Conservation (phyloP, 352 stramenopile species). For the Phytophthora fragariae region DNA sequence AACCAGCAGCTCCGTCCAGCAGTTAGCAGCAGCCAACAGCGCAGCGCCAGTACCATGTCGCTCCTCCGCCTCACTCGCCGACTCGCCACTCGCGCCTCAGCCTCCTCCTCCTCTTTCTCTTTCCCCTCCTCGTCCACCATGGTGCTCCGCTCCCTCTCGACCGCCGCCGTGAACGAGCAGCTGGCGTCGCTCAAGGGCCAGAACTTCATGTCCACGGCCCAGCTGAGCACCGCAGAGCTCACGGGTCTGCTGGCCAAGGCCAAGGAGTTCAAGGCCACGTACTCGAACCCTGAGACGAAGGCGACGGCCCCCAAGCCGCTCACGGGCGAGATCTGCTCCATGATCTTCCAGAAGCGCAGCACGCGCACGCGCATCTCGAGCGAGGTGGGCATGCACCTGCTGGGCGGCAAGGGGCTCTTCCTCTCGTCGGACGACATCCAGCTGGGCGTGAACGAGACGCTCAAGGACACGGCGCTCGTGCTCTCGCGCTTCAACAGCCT, state of each 20-base stretch:
- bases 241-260: constrained; percentile 70
- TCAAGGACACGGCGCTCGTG: constrained; percentile 92
- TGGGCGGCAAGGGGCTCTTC: constrained; percentile 97
- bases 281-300: constrained; percentile 66
- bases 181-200: constrained; percentile 62
- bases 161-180: constrained; percentile 36
- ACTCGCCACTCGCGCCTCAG: constrained; percentile 20
- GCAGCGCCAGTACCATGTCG: constrained; percentile 24
- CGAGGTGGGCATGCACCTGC: constrained; percentile 96
- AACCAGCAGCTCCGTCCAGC: not conserved
- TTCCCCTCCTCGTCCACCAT: not conserved
- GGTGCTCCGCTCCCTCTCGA: constrained; percentile 25
- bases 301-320: constrained; percentile 67
- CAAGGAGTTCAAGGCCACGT: constrained; percentile 73
- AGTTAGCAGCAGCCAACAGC: not conserved
- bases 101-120: not conserved
- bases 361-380: constrained; percentile 94
- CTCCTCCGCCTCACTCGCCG: constrained; percentile 34
- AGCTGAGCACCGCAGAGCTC: constrained; percentile 63
- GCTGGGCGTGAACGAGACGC: constrained; percentile 97
- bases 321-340: constrained; percentile 85
- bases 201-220: constrained; percentile 78
- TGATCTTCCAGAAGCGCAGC: constrained; percentile 96
- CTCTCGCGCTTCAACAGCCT: constrained; percentile 96
- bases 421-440: constrained; percentile 98